These are phyloP conservation scores for Diaporthe sp. DNA, from an alignment of 2,329 filamentous ascomycete genomes.

Conservation along the genomic window DNA sequence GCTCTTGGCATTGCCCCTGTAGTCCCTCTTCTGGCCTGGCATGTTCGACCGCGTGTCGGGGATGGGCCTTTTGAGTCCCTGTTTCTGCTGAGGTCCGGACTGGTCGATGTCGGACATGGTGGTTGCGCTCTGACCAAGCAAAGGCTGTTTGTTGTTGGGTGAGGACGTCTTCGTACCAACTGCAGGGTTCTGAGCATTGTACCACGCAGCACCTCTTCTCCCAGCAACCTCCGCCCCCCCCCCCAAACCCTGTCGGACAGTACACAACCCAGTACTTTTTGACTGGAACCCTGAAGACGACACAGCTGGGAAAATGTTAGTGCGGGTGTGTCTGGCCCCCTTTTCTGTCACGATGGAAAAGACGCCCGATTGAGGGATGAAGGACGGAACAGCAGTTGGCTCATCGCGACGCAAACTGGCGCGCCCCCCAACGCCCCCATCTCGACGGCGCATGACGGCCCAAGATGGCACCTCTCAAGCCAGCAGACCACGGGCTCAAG, in stretches of 20 bases:
- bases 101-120: background rate
- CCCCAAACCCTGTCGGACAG: background rate
- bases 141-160: background rate
- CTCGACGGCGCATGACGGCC: background rate
- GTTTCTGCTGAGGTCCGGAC: background rate
- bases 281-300: background rate
- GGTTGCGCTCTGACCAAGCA: background rate
- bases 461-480: conserved; percentile 24
- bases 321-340: background rate
- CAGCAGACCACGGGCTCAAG: conserved; percentile 37
- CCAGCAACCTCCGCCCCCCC: background rate
- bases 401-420: background rate
- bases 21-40: conserved; percentile 66
- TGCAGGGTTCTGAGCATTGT: background rate
- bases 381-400: background rate
- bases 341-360: too few species aligned
- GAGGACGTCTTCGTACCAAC: background rate
- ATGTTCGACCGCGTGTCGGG: conserved; percentile 47
- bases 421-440: background rate
- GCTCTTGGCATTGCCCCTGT: conserved; percentile 64
- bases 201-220: background rate
- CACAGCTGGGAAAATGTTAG: conserved; percentile 4
- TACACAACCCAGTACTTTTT: background rate
- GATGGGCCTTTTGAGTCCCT: background rate
- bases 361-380: too few species aligned